These are phyloP conservation scores for Cyberlindnera japonica DNA, from an alignment of 805 yeast genomes.

Conservation along the genomic window DNA sequence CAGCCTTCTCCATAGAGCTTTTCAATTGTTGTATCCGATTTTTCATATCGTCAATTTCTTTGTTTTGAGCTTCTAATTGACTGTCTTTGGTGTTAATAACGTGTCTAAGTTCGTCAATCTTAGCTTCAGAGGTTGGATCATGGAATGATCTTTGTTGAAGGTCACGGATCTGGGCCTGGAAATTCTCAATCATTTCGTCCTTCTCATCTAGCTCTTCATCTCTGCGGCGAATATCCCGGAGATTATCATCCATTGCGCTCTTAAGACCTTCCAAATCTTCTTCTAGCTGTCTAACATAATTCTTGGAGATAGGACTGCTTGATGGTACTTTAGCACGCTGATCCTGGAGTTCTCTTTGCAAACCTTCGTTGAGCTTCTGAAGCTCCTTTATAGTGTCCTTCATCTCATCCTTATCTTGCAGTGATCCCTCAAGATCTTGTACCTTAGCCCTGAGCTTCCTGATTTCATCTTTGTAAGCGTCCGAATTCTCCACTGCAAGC, in stretches of 20 bases:
- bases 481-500: conserved; percentile 1
- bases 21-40: conserved; percentile 2
- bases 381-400: conserved; percentile 11
- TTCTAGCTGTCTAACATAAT: conserved; percentile 18
- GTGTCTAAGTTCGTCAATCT: conserved; percentile 14
- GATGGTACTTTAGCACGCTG: conserved; percentile 5
- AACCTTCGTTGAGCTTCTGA: conserved; percentile 11
- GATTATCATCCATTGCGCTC: conserved; percentile 15
- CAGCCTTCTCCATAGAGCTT: neutral
- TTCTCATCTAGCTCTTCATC: conserved; percentile 23
- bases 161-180: conserved; percentile 18
- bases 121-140: conserved; percentile 13
- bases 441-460: conserved; percentile 2
- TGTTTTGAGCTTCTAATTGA: conserved; percentile 14
- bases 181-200: conserved; percentile 16
- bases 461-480: conserved; percentile 8
- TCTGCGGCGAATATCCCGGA: conserved; percentile 18
- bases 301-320: conserved; percentile 15
- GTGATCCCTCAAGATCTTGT: conserved; percentile 5
- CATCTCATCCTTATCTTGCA: conserved; percentile 7
- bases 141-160: conserved; percentile 13
- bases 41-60: conserved; percentile 5
- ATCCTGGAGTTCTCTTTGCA: conserved; percentile 12
- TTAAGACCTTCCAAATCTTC: conserved; percentile 18
- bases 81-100: conserved; percentile 16